Evolutionary conservation across 108 stramenopile genomes (phyloP), one percentile per base, ranked within the genome.

Genomic region (Skeletonema potamos): DNA sequence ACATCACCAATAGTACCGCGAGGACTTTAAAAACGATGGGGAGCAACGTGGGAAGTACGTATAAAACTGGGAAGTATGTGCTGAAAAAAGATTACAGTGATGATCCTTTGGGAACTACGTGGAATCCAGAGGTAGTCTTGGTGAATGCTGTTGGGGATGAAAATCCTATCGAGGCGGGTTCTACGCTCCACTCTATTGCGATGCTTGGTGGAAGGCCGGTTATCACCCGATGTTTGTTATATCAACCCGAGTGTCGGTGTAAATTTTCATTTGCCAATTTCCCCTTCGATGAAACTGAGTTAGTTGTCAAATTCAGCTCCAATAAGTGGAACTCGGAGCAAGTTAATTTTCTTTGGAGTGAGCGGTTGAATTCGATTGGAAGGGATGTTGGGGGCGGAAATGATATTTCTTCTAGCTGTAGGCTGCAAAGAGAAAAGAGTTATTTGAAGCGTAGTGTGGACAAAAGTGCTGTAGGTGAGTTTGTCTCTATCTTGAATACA

Each of bases 291-390:
- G 76, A 77, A 32, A 70, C 69, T 18, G 76, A 77, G 22, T 60
- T 77, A 43, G 76, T 70, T 27, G 48, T 77, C 10, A 77, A 77
- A 54, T 70, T 77, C 26, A 57, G 62, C n/a, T 69, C 68, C 10
- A 77, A 77, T 17, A 70, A 77, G 51, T 77, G 76, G 76, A 77
- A 39, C 36, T 58, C 76, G 17, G 76, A 77, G 15, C 69, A 77
- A 26, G 68, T 77, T 34, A 44, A 24, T 15, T 77, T 77, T 43
- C 39, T 69, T 13, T 77, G 76, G 76, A 64, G 68, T 48, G 56
- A 77, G 17, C 63, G 76, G 18, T 33, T 70, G 20, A 33, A 62
- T 6, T 36, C 51, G 39, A 54, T 27, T 36, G 48, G 48, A 20
- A 51, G 48, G 48, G 48, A 51, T 4, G 6, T 8, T 39, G 8